These are phyloP conservation scores for Austroboletus eburneus DNA, from an alignment of 768 basidiomycete species.

Conservation along the genomic window DNA sequence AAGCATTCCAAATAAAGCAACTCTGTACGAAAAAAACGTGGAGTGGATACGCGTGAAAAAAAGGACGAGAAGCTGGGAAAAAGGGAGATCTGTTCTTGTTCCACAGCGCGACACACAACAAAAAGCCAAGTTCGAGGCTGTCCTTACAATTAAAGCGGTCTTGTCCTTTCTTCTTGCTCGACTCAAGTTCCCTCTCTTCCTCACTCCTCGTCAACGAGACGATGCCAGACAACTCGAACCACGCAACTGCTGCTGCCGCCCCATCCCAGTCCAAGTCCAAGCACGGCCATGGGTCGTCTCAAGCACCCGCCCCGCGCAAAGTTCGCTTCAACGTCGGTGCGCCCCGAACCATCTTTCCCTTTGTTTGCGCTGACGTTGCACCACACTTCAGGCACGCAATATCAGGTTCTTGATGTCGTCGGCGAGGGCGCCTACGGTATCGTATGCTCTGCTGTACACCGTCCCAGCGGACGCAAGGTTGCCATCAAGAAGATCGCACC, in stretches of 20 bases:
- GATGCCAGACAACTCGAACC: constrained; percentile 28
- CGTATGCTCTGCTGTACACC: constrained; percentile 89
- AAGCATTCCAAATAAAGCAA: background rate
- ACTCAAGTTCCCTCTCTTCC: background rate
- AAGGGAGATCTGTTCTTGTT: constrained; percentile 15
- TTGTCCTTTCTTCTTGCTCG: constrained; percentile 2
- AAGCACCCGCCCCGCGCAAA: constrained; percentile 65
- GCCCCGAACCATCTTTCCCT: constrained; percentile 12
- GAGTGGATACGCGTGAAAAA: constrained; percentile 6
- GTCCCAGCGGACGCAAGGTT: constrained; percentile 84
- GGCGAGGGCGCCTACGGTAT: constrained; percentile 94
- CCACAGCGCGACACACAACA: constrained; percentile 12
- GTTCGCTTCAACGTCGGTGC: constrained; percentile 85
- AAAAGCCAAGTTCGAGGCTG: constrained; percentile 7
- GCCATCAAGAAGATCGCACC: constrained; percentile 97
- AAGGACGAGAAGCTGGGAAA: background rate
- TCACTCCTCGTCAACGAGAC: background rate
- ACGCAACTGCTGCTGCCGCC: constrained; percentile 13
- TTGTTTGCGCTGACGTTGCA: background rate
- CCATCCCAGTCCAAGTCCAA: constrained; percentile 35
- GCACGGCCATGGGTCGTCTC: constrained; percentile 43
- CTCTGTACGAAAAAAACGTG: constrained; percentile 3
- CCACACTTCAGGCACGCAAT: constrained; percentile 58
- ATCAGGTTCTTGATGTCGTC: constrained; percentile 82
- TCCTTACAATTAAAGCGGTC: background rate